Base-by-base conservation (phyloP, 345 rosid species). In the Citrus sp. region DNA sequence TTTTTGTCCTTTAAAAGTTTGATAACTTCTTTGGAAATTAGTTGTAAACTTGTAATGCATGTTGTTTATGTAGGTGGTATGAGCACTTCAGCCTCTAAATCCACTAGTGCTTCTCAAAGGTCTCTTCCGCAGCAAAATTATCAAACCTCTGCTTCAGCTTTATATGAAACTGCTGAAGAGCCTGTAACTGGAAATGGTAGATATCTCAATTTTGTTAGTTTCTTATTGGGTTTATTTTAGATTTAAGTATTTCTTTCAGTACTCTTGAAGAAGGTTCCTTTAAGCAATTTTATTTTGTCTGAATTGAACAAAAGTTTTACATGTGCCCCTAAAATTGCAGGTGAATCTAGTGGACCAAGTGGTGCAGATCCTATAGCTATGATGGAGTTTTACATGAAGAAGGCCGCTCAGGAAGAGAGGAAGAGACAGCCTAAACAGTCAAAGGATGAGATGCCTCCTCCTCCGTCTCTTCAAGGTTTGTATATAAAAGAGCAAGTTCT, bases 361-460 rank as follows among this genome's bases (percentile, higher is more conserved):
- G 83, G 85, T 84, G 72, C 98, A 58, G 99, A 97, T 86, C 97
- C 99, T 79, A 79, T 97, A 66, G 95, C 97, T 67, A 97, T 92
- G 98, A 94, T 97, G 99, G 99, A 97, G 84, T 97, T 90, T 80
- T 97, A 93, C 88, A 80, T 92, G 98, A 97, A 97, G 86, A 97
- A 89, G 87, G 98, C 99, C 79, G 98, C 99, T 61, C 92, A 84
- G 77, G 99, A 97, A 87, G 99, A 94, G 88, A 93, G 76, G 79
- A 90, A 82, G 93, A 90, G 92, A 83, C 96, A 87, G 84, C 98
- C 98, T 78, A 97, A 86, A 84, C 92, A 89, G 79, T 94, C 98
- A n/a, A 97, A 97, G 80, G 98, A 94, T 85, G 99, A 97, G 80
- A 94, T 97, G 99, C 98, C 98, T 5, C 98, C 98, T 1, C 99